These are phyloP conservation scores for Trametes polyzona DNA, from an alignment of 1,284 basidiomycete genomes.

Conservation along the genomic window DNA sequence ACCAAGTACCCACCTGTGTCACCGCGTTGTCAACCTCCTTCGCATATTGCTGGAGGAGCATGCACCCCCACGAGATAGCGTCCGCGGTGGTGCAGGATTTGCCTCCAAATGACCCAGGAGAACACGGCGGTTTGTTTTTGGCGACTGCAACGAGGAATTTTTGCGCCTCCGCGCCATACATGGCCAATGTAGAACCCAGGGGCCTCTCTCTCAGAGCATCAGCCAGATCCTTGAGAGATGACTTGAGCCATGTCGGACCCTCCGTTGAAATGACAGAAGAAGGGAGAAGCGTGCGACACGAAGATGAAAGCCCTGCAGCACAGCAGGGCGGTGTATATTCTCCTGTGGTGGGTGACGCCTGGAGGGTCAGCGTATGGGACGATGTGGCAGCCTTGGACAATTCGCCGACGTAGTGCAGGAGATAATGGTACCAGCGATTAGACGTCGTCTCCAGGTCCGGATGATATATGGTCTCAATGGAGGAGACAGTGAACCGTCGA, in stretches of 20 bases:
- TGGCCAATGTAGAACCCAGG: too few relatives aligned
- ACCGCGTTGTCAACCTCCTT: neutral
- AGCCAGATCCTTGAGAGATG: too few relatives aligned
- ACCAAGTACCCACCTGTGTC: neutral
- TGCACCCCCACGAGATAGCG: neutral
- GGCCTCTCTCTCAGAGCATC: too few relatives aligned
- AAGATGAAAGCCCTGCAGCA: too few relatives aligned
- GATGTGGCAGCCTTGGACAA: neutral
- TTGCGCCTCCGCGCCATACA: too few relatives aligned
- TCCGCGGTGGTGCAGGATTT: neutral
- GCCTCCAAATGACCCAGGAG: neutral
- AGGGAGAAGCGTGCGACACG: too few relatives aligned
- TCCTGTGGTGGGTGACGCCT: neutral
- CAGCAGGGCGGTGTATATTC: too few relatives aligned
- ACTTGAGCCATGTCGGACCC: too few relatives aligned
- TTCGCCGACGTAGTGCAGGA: conserved; percentile 8
- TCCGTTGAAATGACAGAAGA: too few relatives aligned
- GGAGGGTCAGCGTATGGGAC: neutral
- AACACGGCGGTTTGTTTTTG: neutral
- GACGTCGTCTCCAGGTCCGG: conserved; percentile 8
- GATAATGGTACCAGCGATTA: conserved; percentile 11
- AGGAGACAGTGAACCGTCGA: neutral
- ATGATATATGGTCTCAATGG: neutral
- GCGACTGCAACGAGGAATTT: too few relatives aligned
- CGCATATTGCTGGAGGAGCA: neutral